phyloP scores from a whole-genome alignment of 768 basidiomycete genomes.

The Auricularia cornea region DNA sequence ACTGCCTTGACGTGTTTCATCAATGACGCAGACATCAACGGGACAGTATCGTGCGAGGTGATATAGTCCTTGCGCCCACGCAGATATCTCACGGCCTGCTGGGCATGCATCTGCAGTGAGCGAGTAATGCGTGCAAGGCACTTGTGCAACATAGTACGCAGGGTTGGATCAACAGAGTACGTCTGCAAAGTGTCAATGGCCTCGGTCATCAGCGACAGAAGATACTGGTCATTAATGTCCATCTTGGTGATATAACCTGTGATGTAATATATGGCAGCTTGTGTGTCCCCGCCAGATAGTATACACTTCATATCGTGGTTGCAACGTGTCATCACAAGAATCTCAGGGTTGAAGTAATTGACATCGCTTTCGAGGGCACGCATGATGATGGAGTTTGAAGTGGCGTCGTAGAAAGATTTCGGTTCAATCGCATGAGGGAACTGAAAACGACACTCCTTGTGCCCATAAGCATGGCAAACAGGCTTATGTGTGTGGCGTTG shows the following conservation, averaged over 20 bases:
- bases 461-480: constrained; percentile 26
- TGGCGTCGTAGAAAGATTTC: constrained; percentile 21
- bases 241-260: constrained; percentile 30
- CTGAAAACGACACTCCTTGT: constrained; percentile 22
- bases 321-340: constrained; percentile 26
- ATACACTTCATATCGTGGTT: constrained; percentile 31
- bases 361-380: constrained; percentile 20
- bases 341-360: constrained; percentile 25
- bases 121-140: constrained; percentile 22
- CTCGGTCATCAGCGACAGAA: constrained; percentile 17
- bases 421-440: constrained; percentile 25
- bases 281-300: constrained; percentile 25
- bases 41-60: constrained; percentile 21
- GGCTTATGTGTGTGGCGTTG: constrained; percentile 13
- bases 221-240: constrained; percentile 20
- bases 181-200: constrained; percentile 12
- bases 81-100: constrained; percentile 26
- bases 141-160: constrained; percentile 22
- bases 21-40: constrained; percentile 17
- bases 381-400: constrained; percentile 24
- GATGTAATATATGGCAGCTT: constrained; percentile 30
- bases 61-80: constrained; percentile 17
- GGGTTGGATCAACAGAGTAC: constrained; percentile 5
- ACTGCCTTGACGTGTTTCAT: constrained; percentile 2
- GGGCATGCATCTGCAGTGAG: constrained; percentile 27